Percentiles rank a stretch among this genome's conserved stretches.
phyloP scores from a whole-genome alignment of 176 grass and related monocot species.

The Carex kokanica region DNA sequence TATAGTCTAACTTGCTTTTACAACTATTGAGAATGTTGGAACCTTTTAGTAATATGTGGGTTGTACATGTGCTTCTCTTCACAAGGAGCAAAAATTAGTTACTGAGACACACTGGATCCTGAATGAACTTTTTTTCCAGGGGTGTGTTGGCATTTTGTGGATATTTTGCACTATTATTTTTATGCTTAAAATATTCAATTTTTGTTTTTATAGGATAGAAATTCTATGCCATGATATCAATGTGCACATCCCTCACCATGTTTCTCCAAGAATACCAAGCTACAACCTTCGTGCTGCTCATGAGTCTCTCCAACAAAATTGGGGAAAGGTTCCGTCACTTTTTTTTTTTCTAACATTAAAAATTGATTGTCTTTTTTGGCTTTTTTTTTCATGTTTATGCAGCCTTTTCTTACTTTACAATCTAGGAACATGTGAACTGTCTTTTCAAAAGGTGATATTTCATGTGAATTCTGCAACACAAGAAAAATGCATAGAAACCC shows the following conservation, averaged over 20 bases:
- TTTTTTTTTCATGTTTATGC: neutral
- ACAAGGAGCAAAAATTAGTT: neutral
- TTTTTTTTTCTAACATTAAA: neutral
- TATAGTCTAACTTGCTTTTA: neutral
- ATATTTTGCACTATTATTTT: neutral
- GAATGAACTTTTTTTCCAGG: neutral
- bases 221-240: constrained; percentile 98
- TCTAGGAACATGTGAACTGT: neutral
- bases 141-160: neutral
- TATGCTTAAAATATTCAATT: constrained; percentile 4
- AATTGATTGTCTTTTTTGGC: neutral
- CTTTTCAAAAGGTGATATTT: neutral
- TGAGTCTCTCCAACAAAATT: constrained; percentile 72
- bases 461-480: neutral
- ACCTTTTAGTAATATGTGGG: neutral
- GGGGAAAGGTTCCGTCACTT: constrained; percentile 59
- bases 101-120: neutral
- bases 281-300: constrained; percentile 81
- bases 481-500: neutral
- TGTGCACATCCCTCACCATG: constrained; percentile 93
- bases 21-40: neutral
- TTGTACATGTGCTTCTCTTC: neutral
- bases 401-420: neutral
- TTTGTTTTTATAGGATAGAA: constrained; percentile 72
- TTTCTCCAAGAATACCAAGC: constrained; percentile 95